Base-by-base conservation (phyloP, 2,329 filamentous ascomycete genomes). In the Acephala macrosclerotiorum region DNA sequence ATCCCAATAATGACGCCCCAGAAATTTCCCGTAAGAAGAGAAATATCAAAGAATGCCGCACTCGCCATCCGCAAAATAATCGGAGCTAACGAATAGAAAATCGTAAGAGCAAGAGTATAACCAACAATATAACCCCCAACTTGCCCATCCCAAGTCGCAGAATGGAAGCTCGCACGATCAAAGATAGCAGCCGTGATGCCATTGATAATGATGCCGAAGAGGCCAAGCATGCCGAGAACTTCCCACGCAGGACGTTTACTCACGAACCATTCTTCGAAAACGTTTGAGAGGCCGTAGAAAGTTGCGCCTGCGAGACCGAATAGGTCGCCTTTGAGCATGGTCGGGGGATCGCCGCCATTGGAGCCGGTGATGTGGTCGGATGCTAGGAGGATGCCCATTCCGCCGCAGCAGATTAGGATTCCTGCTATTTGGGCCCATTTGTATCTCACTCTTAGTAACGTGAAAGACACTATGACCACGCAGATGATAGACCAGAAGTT, bases 401-500 rank as follows among this genome's bases (percentile, higher is more conserved):
- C 96, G 71, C 93, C 94, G 77, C 94, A 94, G 83, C 92, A 96
- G 78, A 98, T 83, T 58, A 97, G 75, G 77, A 99, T 98, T 63
- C 96, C 96, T 36, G 87, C 72, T 73, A 97, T 88, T 82, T 98
- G 96, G 65, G 92, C 88, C 77, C 87, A 82, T 81, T 94, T 93
- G 85, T 99, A 99, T 74, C 96, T 92, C 53, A 99, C 96, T 71
- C 85, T 86, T 65, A 99, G 87, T 73, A 97, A 83, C 69, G 89
- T 71, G 80, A 97, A 94, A 33, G 93, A 97, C 70, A 97, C 81
- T 67, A 91, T 76, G 22, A 98, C 93, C 25, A 99, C 96, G 68
- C 95, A 89, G 59, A 97, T 92, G 72, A 99, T 98, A 73, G 94
- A 92, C 95, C 95, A 98, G 82, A 98, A 98, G 84, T 97, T 97